Percentiles rank a stretch among this genome's conserved stretches.
Conservation (phyloP, 2,329 filamentous ascomycete species). For the Diplodia scrobiculata region DNA sequence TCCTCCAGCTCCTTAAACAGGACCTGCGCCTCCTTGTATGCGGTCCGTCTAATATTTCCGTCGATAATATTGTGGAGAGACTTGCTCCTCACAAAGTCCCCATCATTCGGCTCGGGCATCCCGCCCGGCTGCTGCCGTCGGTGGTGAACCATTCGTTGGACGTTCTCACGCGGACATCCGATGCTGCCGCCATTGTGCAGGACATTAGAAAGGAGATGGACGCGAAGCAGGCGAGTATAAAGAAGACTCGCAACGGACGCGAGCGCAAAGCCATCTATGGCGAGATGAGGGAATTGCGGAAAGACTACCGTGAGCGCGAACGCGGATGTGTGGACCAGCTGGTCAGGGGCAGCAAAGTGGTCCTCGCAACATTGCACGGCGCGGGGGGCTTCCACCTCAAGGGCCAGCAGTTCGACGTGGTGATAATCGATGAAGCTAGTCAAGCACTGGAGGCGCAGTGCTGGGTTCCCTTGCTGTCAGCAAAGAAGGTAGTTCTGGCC, state of each 20-base stretch:
- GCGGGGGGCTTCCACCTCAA: conserved; percentile 82
- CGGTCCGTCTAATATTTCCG: conserved; percentile 92
- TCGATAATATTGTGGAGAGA: conserved; percentile 97
- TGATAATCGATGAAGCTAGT: conserved; percentile 93
- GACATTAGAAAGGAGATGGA: conserved; percentile 94
- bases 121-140: conserved; percentile 82
- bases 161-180: conserved; percentile 84
- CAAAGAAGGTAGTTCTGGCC: conserved; percentile 82
- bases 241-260: conserved; percentile 78
- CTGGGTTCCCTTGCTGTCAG: conserved; percentile 82
- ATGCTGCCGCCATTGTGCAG: conserved; percentile 83
- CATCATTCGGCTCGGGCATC: conserved; percentile 88
- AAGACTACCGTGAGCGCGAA: conserved; percentile 86
- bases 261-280: conserved; percentile 81
- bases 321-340: conserved; percentile 76
- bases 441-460: conserved; percentile 96
- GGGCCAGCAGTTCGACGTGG: conserved; percentile 82
- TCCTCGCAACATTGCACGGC: conserved; percentile 89
- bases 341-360: conserved; percentile 76
- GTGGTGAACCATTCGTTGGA: conserved; percentile 90
- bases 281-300: conserved; percentile 80
- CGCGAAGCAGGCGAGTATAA: conserved; percentile 81
- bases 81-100: conserved; percentile 81
- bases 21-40: conserved; percentile 83
- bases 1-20: conserved; percentile 80